Percentiles rank a stretch among this genome's conserved stretches.
Conservation (phyloP, 306 rosid species). For the Malus orientalis region DNA sequence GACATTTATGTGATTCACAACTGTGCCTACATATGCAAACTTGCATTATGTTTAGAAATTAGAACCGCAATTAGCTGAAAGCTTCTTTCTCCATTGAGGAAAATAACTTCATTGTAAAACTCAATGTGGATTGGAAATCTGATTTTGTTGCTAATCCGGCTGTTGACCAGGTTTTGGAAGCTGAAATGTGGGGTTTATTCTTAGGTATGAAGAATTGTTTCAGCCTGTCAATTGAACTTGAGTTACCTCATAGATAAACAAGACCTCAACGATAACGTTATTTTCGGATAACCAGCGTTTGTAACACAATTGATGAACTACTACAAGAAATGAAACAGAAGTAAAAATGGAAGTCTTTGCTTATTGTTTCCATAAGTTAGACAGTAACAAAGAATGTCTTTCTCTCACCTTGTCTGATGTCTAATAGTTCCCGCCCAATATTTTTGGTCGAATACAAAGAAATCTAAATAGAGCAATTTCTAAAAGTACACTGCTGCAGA, state of each 20-base stretch:
- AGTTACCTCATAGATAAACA: not conserved
- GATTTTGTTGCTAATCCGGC: no score
- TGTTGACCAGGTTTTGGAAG: no score
- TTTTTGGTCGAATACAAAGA: conserved; percentile 11
- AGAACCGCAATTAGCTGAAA: no score
- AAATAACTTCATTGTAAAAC: no score
- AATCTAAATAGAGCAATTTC: conserved; percentile 7
- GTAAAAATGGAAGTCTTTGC: not conserved
- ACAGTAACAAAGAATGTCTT: conserved; percentile 40
- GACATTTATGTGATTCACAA: not conserved
- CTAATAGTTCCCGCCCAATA: conserved; percentile 9
- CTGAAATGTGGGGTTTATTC: no score
- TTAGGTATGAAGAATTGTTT: not conserved
- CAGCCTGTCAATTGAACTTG: not conserved
- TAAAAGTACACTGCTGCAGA: conserved; percentile 6
- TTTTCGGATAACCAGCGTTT: not conserved
- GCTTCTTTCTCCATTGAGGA: no score
- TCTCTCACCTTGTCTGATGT: conserved; percentile 14
- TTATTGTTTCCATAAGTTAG: conserved; percentile 24
- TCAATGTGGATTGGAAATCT: no score
- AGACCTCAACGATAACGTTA: not conserved
- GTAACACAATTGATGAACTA: not conserved
- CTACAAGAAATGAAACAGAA: not conserved
- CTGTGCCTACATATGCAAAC: no score
- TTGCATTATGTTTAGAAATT: no score